phyloP scores from a whole-genome alignment of 1,139 yeast genomes.

The Debaryomycetaceae sp. region DNA sequence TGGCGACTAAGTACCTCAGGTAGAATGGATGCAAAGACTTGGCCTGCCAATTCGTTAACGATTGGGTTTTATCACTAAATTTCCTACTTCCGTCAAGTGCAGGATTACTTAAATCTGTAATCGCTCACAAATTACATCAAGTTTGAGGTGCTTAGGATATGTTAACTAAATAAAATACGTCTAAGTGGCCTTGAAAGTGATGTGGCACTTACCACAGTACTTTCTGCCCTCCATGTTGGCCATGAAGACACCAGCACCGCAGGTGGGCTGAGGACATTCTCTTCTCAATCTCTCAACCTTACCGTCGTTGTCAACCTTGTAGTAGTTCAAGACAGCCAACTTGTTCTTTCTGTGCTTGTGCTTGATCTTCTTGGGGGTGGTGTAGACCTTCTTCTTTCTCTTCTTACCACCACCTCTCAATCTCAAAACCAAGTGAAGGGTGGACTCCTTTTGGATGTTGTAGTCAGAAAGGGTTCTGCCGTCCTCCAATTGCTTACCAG shows the following conservation, averaged over 20 bases:
- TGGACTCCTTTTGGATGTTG: conserved; percentile 99
- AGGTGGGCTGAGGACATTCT: conserved; percentile 89
- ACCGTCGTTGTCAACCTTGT: conserved; percentile 98
- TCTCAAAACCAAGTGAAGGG: conserved; percentile 95
- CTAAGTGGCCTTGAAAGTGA: conserved; percentile 71
- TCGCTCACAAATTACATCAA: conserved; percentile 1
- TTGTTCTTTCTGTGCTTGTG: conserved; percentile 99
- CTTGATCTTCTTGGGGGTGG: conserved; percentile 99
- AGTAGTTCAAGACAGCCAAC: conserved; percentile 98
- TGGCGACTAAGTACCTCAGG: too few species aligned
- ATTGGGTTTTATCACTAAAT: conserved; percentile 1
- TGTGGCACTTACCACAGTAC: conserved; percentile 99
- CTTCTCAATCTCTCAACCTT: conserved; percentile 98
- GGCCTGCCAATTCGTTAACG: neutral
- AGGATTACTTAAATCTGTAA: neutral
- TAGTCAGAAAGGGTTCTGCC: conserved; percentile 98
- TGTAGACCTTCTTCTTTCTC: conserved; percentile 99
- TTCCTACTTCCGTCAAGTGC: neutral
- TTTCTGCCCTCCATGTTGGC: conserved; percentile 99
- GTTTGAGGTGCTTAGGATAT: conserved; percentile 1
- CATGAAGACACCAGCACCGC: conserved; percentile 99
- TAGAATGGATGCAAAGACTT: too few species aligned
- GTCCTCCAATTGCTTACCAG: conserved; percentile 99
- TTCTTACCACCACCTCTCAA: conserved; percentile 99
- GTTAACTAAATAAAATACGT: conserved; percentile 7